Evolutionary conservation across 1,139 yeast genomes (phyloP), one percentile per base, ranked within the genome.

Genomic region (Hanseniaspora sp.): DNA sequence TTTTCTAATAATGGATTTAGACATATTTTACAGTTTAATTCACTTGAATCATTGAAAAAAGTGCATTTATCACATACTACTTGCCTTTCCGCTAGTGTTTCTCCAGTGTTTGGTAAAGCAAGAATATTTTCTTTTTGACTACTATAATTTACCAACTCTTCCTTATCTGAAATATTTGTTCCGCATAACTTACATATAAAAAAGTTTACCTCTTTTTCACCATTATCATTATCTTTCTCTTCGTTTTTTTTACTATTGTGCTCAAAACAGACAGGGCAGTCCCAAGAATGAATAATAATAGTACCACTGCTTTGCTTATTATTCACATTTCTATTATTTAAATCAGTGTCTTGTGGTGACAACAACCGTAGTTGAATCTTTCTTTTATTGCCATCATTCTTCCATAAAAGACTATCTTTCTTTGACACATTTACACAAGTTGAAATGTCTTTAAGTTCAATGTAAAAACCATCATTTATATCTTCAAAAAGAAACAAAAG

Each of bases 21-120:
- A 38, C 53, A 51, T 11, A 51, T 37, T 9, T 31, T 30, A 23
- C 53, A 51, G 34, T 51, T 51, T 11, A 28, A n/a, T 12, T 28
- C 11, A 9, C 37, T 29, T 28, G 18, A 33, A 18, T 39, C 15
- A 29, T 51, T 51, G 15, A 29, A 29, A 37, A 37, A 45, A 8
- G 53, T 51, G 13, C 53, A 51, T 38, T 38, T 51, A 4, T 39
- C 37, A 15, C 53, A 51, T 23, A 17, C 29, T 28, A 40, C 17
- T 9, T 40, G 33, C 7, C 7, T 23, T 23, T 4, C 23, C 23
- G 2, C 23, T 23, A 3, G 23, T 23, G 23, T 23, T 23, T 23
- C 23, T 23, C 23, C 23, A 23, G 23, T 23, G 23, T 23, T 23
- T 23, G 23, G 23, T 4, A 23, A 23, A 35, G 35, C 18, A 9